These are phyloP conservation scores for Exophiala sideris DNA, from an alignment of 2,329 filamentous ascomycete genomes.

Conservation along the genomic window DNA sequence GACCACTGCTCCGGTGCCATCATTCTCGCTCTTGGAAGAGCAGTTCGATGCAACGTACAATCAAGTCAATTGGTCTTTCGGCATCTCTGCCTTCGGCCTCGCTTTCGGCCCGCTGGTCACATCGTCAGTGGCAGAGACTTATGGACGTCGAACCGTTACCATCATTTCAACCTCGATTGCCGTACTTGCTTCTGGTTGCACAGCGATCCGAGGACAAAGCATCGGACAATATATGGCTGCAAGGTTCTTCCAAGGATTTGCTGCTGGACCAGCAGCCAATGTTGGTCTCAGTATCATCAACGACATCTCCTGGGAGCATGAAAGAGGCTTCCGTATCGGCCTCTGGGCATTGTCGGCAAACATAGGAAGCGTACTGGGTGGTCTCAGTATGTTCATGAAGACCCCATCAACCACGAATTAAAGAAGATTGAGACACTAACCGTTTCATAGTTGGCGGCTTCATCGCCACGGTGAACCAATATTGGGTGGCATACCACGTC, in stretches of 20 bases:
- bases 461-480: conserved; percentile 4
- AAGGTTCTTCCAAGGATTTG: conserved; percentile 14
- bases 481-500: conserved; percentile 12
- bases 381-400: neutral
- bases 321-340: conserved; percentile 8
- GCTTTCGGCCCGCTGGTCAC: conserved; percentile 35
- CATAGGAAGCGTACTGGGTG: conserved; percentile 3
- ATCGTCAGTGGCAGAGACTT: conserved; percentile 35
- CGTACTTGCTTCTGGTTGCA: conserved; percentile 8
- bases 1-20: conserved; percentile 9
- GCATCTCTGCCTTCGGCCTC: conserved; percentile 29
- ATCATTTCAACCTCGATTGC: conserved; percentile 17
- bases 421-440: neutral
- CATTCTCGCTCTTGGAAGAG: conserved; percentile 8
- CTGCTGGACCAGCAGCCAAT: conserved; percentile 9
- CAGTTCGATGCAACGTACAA: conserved; percentile 10
- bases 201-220: conserved; percentile 1
- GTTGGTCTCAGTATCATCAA: conserved; percentile 16
- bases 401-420: neutral
- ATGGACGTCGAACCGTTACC: conserved; percentile 30
- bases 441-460: conserved; percentile 7
- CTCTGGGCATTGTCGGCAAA: conserved; percentile 12
- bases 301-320: conserved; percentile 14
- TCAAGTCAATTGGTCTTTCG: conserved; percentile 14
- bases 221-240: conserved; percentile 14